Evolutionary conservation across 139 green algal species (phyloP).

Genomic region (Yamagishiella unicocca): DNA sequence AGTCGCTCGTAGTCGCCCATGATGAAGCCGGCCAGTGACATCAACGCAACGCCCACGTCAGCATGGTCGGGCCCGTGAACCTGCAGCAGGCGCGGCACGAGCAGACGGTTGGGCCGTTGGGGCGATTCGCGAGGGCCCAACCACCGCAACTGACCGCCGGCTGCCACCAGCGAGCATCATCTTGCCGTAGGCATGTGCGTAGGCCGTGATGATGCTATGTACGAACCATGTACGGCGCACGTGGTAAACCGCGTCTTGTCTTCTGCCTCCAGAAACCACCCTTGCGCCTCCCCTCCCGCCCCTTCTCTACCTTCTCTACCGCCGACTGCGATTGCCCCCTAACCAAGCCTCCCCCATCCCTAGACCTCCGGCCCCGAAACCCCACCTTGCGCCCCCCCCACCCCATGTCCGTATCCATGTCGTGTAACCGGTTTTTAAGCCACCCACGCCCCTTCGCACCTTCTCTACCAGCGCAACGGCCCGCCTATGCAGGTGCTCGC

Average conservation of each 20-base stretch:
- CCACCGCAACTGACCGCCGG: background rate
- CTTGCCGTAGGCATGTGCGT: background rate
- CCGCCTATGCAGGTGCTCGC: constrained; percentile 4
- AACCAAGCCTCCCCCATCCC: background rate
- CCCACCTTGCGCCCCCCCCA: background rate
- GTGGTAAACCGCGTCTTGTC: background rate
- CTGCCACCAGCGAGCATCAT: background rate
- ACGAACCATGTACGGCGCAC: background rate
- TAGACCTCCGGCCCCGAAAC: background rate
- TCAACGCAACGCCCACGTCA: background rate
- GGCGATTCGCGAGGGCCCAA: background rate
- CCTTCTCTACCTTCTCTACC: background rate
- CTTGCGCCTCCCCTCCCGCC: background rate
- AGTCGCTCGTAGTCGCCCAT: background rate
- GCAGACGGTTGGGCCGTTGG: background rate
- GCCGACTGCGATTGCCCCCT: too few species aligned
- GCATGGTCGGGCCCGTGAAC: constrained; percentile 17
- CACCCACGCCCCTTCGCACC: background rate
- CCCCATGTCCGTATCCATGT: background rate
- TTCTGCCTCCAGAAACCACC: background rate
- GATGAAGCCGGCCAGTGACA: background rate
- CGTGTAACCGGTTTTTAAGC: too few species aligned
- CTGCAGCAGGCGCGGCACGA: background rate
- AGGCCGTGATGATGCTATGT: too few species aligned
- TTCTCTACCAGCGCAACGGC: constrained; percentile 17